phyloP scores from a whole-genome alignment of 805 yeast genomes.

The Schizosaccharomyces osmophilus region DNA sequence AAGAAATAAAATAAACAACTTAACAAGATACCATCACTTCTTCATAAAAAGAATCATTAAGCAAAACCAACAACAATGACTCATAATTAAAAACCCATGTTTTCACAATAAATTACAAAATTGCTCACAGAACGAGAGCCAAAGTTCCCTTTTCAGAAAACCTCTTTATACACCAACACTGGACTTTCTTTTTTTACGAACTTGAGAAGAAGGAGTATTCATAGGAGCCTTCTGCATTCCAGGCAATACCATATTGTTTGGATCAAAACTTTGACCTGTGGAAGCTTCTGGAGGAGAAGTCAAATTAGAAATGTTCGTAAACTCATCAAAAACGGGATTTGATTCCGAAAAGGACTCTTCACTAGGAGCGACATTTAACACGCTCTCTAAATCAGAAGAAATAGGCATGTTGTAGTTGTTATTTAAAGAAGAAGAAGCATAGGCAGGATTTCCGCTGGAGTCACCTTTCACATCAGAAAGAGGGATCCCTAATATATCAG shows the following conservation, averaged over 20 bases:
- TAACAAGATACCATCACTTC: no score
- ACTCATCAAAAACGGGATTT: conserved; percentile 1
- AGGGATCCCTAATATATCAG: neutral
- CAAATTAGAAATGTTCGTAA: neutral
- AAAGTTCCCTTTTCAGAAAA: no score
- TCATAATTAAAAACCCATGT: no score
- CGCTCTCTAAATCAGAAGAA: neutral
- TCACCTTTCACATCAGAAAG: neutral
- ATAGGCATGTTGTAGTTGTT: neutral
- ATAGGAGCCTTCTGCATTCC: neutral
- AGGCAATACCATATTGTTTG: neutral
- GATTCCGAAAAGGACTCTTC: neutral
- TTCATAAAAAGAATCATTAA: no score
- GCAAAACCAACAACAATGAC: no score
- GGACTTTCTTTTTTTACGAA: neutral
- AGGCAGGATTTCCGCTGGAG: neutral
- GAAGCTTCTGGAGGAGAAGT: neutral
- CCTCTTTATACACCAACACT: neutral
- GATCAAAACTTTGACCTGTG: neutral
- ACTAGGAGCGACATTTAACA: neutral
- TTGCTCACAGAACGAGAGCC: no score
- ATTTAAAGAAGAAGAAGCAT: neutral
- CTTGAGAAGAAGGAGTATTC: neutral
- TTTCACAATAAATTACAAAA: no score
- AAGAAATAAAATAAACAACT: no score